Evolutionary conservation across 2,329 filamentous ascomycete species (phyloP), one percentile per base, ranked within the genome.

Genomic region (Fusarium sp.): DNA sequence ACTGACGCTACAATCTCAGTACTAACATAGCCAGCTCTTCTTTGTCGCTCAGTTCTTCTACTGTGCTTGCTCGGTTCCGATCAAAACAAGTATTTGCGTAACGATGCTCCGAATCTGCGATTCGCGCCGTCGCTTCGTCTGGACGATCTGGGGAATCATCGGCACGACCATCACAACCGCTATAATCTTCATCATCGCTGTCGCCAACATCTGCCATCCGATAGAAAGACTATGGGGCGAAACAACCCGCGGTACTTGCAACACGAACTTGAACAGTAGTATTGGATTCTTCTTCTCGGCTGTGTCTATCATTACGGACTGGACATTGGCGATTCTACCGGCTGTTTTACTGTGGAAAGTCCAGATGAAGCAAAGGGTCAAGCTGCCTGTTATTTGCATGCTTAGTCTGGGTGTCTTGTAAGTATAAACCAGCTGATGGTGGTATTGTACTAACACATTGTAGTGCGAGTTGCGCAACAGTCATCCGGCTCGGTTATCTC

Each of bases 1-100:
- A 0, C 7, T 1, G 1, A 0, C 2, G 13, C 3, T 16, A 3
- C 9, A 30, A 13, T 18, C 8, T 18, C 12, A 3, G 21, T 46
- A 10, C 42, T 48, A n/a, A 55, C 18, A 6, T 4, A 1, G 1
- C n/a, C 37, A 72, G 70, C 53, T 72, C 11, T 74, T 72, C 32
- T 74, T 74, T 20, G 53, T 74, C 4, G 66, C 69, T 2, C 64
- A 74, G 4, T 63, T 74, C 55, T 69, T 70, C 58, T 74, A 74
- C 46, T 43, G 55, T 5, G 27, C 63, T 5, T 66, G 69, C 18
- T 68, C 72, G 3, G 72, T 74, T 1, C 72, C 72, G 11, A 74
- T 77, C 55, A 77, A 77, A 28, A 6, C 59, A 2, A 76, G 74
- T 13, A 77, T 77, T 20, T 73, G 76, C 40, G 68, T 75, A 2